Evolutionary conservation across 2,329 filamentous ascomycete genomes (phyloP).

Genomic region (Penicillium sp.): DNA sequence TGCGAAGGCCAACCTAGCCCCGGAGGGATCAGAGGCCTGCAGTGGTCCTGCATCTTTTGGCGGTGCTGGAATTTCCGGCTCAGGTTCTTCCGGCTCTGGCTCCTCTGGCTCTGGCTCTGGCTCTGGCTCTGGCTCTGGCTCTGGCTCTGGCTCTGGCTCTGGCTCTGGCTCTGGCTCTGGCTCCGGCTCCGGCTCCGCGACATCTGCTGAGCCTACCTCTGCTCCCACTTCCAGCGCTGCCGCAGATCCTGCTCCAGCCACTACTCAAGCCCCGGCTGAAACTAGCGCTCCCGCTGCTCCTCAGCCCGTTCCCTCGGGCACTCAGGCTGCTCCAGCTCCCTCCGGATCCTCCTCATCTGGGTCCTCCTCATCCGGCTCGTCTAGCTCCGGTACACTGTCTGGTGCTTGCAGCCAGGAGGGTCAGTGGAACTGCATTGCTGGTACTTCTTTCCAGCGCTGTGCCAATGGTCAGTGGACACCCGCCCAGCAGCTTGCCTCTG

Average conservation of each 20-base stretch:
- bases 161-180: conserved; percentile 28
- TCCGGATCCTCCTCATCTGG: conserved; percentile 22
- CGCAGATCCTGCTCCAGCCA: conserved; percentile 4
- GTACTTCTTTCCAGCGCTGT: conserved; percentile 64
- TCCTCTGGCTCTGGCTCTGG: conserved; percentile 31
- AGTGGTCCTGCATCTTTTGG: conserved; percentile 37
- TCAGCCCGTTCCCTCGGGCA: conserved; percentile 5
- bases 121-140: conserved; percentile 29
- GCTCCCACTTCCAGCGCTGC: conserved; percentile 11
- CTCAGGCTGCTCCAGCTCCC: conserved; percentile 7
- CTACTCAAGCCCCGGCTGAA: conserved; percentile 10
- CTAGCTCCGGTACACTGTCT: conserved; percentile 42
- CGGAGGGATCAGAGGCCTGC: conserved; percentile 34
- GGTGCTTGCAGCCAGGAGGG: conserved; percentile 59
- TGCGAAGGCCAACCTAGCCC: conserved; percentile 45
- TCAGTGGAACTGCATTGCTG: conserved; percentile 62
- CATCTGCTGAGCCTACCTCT: conserved; percentile 1
- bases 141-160: conserved; percentile 29
- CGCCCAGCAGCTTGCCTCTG: conserved; percentile 55
- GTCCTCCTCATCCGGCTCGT: too few relatives aligned
- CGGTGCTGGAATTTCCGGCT: conserved; percentile 10
- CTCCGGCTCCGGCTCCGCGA: conserved; percentile 26
- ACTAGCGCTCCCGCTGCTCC: conserved; percentile 5
- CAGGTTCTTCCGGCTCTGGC: conserved; percentile 18
- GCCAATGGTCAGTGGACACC: conserved; percentile 62